Percentiles rank a stretch among this genome's conserved stretches.
These are phyloP conservation scores for Chaetomium globosum DNA, from an alignment of 2,329 filamentous ascomycete species.

Conservation along the genomic window DNA sequence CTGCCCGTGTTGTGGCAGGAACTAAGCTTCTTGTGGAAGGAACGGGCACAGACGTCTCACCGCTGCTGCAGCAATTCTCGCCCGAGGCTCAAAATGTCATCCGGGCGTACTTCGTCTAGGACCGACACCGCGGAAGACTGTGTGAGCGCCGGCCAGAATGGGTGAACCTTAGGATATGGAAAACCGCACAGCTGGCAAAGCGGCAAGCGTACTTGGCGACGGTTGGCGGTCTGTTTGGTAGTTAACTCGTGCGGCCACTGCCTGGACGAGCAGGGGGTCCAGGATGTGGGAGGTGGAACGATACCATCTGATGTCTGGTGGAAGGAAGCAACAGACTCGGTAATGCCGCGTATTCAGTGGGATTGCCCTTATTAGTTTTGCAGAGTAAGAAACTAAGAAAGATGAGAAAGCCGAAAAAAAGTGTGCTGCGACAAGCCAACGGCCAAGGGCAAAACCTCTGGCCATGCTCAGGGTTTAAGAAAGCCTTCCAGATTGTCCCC, in stretches of 20 bases:
- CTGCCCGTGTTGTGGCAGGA: conserved; percentile 72
- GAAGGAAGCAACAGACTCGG: not conserved
- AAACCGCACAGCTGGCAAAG: conserved; percentile 8
- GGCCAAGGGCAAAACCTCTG: not conserved
- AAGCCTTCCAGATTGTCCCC: not conserved
- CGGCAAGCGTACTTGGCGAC: conserved; percentile 19
- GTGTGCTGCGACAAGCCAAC: not conserved
- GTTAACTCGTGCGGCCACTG: not conserved
- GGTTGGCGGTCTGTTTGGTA: not conserved
- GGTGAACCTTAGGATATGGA: conserved; percentile 19
- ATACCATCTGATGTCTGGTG: conserved; percentile 7
- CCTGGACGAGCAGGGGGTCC: not conserved
- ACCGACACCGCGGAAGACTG: not conserved
- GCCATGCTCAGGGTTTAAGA: too few species aligned
- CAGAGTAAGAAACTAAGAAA: conserved; percentile 2
- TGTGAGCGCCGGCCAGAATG: not conserved
- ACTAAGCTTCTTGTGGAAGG: conserved; percentile 76
- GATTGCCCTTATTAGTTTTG: conserved; percentile 9
- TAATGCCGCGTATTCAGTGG: not conserved
- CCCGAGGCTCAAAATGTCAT: conserved; percentile 81
- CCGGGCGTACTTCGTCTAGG: conserved; percentile 73
- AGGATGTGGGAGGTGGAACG: not conserved
- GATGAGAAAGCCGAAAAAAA: not conserved
- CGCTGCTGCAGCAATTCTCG: conserved; percentile 70
- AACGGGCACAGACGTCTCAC: conserved; percentile 73